Evolutionary conservation across 345 rosid species (phyloP), one percentile per base, ranked within the genome.

Genomic region (Cardamine chenopodiifolia): DNA sequence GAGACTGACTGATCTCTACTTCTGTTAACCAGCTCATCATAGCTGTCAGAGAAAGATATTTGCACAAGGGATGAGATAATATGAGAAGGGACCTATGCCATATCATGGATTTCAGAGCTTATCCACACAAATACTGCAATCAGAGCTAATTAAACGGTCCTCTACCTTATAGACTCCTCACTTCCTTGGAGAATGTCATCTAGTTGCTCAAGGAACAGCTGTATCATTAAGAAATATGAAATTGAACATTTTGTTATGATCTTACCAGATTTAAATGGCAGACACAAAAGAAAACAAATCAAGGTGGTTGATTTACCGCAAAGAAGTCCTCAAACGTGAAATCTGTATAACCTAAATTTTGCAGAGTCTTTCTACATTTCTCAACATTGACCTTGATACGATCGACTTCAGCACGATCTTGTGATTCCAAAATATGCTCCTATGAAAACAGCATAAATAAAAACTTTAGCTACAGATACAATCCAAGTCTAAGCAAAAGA

Each of bases 301-400:
- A 20, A 63, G 65, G 20, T 18, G 32, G 26, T 34, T 11, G 45
- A 22, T 10, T 85, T 87, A 95, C 99, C 87, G 90, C 72, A 71
- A 96, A 96, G 82, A 96, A 96, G 80, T 96, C 99, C 83, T 96
- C 99, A 71, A 92, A 96, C 6, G 99, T 92, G 60, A 96, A 90
- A 45, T 96, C 98, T 23, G 88, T 83, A 78, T 92, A 88, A 44
- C 98, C 99, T 84, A 96, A 88, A 75, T 83, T 82, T 78, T 90
- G 97, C 75, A 96, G 98, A 39, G 91, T 85, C 83, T 82, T 96
- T 80, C 97, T 83, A 76, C 97, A 92, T 72, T 90, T 94, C 78
- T 96, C 98, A 78, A 96, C 90, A 56, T 87, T 88, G 54, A 67
- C 77, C 81, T 89, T 96, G 76, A 96, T 73, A 40, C 92, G 94